Base-by-base conservation (phyloP, 1,284 basidiomycete genomes). In the Boletus holoroseus region DNA sequence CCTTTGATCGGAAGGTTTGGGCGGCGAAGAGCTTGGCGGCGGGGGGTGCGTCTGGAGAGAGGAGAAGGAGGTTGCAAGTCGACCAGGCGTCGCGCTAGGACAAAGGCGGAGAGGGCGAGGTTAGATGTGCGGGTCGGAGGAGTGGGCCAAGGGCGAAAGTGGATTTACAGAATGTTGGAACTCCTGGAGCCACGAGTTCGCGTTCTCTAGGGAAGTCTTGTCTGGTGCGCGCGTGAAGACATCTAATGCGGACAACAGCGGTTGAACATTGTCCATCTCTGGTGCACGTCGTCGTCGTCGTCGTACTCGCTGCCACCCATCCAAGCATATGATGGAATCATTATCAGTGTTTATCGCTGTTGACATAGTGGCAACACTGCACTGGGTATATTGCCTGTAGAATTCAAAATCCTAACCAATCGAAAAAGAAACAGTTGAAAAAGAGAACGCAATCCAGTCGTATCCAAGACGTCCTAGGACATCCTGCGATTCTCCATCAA, bases 1-100 rank as follows among this genome's bases (percentile, higher is more conserved):
- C 94, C 79, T 99, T 99, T 53, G 88, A 79, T 63, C 95, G 79
- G 68, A 99, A 92, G 0, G 96, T 99, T 71, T 99, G 96, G 0
- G 95, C 93, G 15, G 94, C 93, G 67, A 99, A 98, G 43, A 98
- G 73, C 63, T 94, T 90, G 31, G 91, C 91, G 51, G 92, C 81
- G 43, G 79, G 69, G 1, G 93, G 89, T 5, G 85, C 82, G 58
- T 93, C 88, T 42, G 83, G 80, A 3, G 87, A 83, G 51, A 88
- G 81, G 50, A 99, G 81, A 54, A 99, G 81, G 61, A 87, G 76
- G 73, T 97, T 95, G 71, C 93, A 95, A 43, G 90, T 92, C 59
- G 86, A 78, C 96, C 96, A 99, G 61, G 96, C 95, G 70, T 97
- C 91, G 66, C 83, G 79, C 91, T 97, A 80, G 71, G 73, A 73